A percentile compares a stretch with the other conserved stretches of the same genome.
These are phyloP conservation scores for Aspergillus taichungensis DNA, from an alignment of 495 filamentous ascomycete genomes.

Conservation along the genomic window DNA sequence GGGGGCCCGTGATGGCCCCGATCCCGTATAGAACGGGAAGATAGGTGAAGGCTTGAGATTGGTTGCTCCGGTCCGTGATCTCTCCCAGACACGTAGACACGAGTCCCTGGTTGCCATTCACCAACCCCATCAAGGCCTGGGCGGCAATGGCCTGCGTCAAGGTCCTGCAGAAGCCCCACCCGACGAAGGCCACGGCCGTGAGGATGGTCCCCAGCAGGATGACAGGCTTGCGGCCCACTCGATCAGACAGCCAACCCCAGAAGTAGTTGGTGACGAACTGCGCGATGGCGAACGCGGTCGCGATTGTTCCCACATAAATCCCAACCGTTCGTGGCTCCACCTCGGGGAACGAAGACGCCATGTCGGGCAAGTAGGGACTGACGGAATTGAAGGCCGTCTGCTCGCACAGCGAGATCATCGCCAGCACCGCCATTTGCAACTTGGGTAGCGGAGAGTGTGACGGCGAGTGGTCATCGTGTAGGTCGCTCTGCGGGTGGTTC, in stretches of 20 bases:
- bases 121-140: slow-evolving; percentile 81
- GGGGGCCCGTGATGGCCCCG: slow-evolving; percentile 85
- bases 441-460: slow-evolving; percentile 64
- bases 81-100: slow-evolving; percentile 91
- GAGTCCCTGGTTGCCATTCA: slow-evolving; percentile 84
- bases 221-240: slow-evolving; percentile 85
- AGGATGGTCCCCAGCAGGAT: slow-evolving; percentile 79
- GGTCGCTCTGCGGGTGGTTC: slow-evolving; percentile 16
- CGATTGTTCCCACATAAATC: slow-evolving; percentile 82
- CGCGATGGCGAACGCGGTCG: slow-evolving; percentile 82
- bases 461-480: slow-evolving; percentile 25
- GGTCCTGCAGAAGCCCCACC: slow-evolving; percentile 79
- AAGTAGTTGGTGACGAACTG: slow-evolving; percentile 88
- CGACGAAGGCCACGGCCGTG: slow-evolving; percentile 71
- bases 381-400: slow-evolving; percentile 96
- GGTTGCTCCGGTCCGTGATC: slow-evolving; percentile 90
- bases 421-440: slow-evolving; percentile 74
- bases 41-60: slow-evolving; percentile 84
- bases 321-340: slow-evolving; percentile 63
- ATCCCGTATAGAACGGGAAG: slow-evolving; percentile 89
- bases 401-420: slow-evolving; percentile 81
- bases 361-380: slow-evolving; percentile 88
- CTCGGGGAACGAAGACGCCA: slow-evolving; percentile 79
- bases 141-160: slow-evolving; percentile 76
- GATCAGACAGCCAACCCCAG: slow-evolving; percentile 88